Percentiles rank a stretch among this genome's conserved stretches.
These are phyloP conservation scores for Russula lepida DNA, from an alignment of 768 basidiomycete species.

Conservation along the genomic window DNA sequence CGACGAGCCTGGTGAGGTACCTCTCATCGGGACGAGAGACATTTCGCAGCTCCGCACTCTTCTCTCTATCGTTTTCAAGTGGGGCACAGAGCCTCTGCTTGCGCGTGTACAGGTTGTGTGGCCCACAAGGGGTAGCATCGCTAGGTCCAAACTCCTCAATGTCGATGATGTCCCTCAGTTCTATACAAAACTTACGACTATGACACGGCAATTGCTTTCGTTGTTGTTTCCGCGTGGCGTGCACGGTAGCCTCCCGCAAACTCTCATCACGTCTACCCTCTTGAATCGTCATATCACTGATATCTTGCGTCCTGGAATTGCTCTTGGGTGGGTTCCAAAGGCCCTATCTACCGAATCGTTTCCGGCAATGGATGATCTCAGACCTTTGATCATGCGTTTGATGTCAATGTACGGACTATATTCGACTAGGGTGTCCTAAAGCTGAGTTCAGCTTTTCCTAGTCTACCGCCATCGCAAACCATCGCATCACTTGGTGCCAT, in stretches of 20 bases:
- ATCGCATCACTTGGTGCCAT: constrained; percentile 54
- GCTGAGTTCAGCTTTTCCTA: constrained; percentile 25
- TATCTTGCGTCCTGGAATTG: constrained; percentile 49
- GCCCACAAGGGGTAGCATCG: constrained; percentile 27
- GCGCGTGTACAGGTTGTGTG: constrained; percentile 34
- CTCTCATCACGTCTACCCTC: constrained; percentile 49
- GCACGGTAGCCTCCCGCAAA: constrained; percentile 43
- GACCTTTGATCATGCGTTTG: constrained; percentile 46
- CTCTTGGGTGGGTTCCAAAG: constrained; percentile 69
- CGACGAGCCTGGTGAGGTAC: constrained; percentile 18
- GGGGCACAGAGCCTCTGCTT: constrained; percentile 55
- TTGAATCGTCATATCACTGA: constrained; percentile 51
- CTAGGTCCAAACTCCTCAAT: constrained; percentile 37
- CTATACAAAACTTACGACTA: constrained; percentile 35
- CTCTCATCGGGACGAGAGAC: constrained; percentile 59
- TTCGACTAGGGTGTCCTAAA: not conserved
- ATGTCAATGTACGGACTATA: constrained; percentile 48
- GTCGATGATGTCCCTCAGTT: constrained; percentile 36
- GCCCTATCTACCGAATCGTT: constrained; percentile 32
- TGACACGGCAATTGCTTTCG: constrained; percentile 37
- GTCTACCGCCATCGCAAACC: constrained; percentile 56
- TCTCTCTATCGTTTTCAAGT: constrained; percentile 60
- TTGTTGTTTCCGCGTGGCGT: constrained; percentile 48
- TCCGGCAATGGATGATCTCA: constrained; percentile 39
- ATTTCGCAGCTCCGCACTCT: constrained; percentile 53